Evolutionary conservation across 805 yeast species (phyloP), one percentile per base, ranked within the genome.

Genomic region (Metschnikowia aberdeeniae): DNA sequence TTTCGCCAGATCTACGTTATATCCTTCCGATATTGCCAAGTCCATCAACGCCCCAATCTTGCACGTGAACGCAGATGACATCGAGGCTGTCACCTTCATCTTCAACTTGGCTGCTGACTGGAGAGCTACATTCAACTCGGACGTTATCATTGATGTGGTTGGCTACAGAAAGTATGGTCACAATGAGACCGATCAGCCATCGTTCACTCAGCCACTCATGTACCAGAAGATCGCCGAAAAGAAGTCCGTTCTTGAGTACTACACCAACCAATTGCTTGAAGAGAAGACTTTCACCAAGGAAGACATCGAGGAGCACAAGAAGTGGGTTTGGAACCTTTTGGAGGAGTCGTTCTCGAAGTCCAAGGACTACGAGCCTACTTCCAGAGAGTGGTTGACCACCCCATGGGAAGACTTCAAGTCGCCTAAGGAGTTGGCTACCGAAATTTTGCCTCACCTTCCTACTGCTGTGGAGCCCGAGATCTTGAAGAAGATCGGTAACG

Each of bases 401-500:
- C 93, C 97, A 56, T 93, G 99, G 99, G 97, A 90, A 70, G 96
- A 89, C 56, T 93, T 93, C 78, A 95, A 95, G 78, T 87, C 97
- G 44, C 97, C 97, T 65, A 89, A 82, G 70, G 98, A 90, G 72
- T 80, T 93, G 60, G 97, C 97, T 34, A 87, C 93, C 46, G 98
- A 93, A 73, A 77, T 93, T 40, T 77, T 93, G 64, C 97, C 98
- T 36, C 97, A 93, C 66, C 81, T 88, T 64, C 97, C 98, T 67
- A 93, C 99, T 43, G 93, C 87, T 51, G 88, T 93, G 51, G 80
- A 81, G 39, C 92, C 78, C 59, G 73, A 68, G 24, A 75, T 72
- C 54, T 77, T 90, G 64, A 82, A 86, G 69, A 80, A 80, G 55
- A 82, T 93, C 60, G 99, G 98, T 67, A 67, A 66, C 36, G 76